Evolutionary conservation across 805 yeast species (phyloP).

Genomic region (Metschnikowia kunwiensis): DNA sequence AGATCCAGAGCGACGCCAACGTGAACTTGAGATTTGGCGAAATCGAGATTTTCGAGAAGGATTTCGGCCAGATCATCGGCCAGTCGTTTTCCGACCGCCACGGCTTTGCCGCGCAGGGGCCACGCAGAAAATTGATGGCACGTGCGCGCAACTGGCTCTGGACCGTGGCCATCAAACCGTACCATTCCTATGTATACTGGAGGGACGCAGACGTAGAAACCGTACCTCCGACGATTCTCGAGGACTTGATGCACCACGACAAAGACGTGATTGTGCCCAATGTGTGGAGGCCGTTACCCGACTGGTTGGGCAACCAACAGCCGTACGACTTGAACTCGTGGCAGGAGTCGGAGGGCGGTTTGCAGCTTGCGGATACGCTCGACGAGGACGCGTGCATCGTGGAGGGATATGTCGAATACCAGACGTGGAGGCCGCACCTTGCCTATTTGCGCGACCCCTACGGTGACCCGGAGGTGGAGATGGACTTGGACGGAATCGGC

Average conservation of each 20-base stretch:
- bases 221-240: slow-evolving; percentile 76
- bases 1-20: slow-evolving; percentile 65
- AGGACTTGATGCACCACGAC: slow-evolving; percentile 89
- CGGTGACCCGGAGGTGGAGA: slow-evolving; percentile 90
- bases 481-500: slow-evolving; percentile 95
- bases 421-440: slow-evolving; percentile 96
- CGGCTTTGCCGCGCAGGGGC: slow-evolving; percentile 95
- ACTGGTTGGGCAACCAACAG: slow-evolving; percentile 80
- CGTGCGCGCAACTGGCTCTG: slow-evolving; percentile 93
- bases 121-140: slow-evolving; percentile 92
- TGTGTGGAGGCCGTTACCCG: slow-evolving; percentile 88
- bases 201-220: slow-evolving; percentile 97
- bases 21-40: slow-evolving; percentile 67
- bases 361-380: slow-evolving; percentile 67
- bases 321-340: slow-evolving; percentile 83
- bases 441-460: slow-evolving; percentile 93
- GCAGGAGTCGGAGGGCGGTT: slow-evolving; percentile 82
- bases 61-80: slow-evolving; percentile 90
- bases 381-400: slow-evolving; percentile 96
- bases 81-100: slow-evolving; percentile 92
- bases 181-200: slow-evolving; percentile 97
- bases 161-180: slow-evolving; percentile 80
- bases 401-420: slow-evolving; percentile 95
- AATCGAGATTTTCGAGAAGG: slow-evolving; percentile 85
- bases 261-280: slow-evolving; percentile 93